Evolutionary conservation across 1,284 basidiomycete species (phyloP), one percentile per base, ranked within the genome.

Genomic region (Ceratobasidium papillatum): DNA sequence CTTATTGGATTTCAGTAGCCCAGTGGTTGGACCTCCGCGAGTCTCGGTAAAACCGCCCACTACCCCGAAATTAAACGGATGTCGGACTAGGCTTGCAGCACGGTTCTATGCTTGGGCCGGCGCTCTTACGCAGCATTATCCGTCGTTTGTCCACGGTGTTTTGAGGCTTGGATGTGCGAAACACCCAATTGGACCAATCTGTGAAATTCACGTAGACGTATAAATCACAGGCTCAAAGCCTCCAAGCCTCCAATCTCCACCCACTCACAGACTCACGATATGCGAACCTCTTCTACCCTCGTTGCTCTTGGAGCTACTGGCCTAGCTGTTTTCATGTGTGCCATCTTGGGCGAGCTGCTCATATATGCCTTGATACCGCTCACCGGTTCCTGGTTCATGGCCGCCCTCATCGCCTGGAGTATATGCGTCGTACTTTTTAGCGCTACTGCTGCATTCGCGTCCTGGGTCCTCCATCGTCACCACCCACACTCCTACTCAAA

Each of bases 381-480:
- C 38, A 47, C 32, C 25, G 66, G 34, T 2, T 19, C 34, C 11
- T 27, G 30, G 7, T 9, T 49, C 9, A 14, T 32, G 12, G 34
- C 17, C 22, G 43, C 52, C 17, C 25, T 54, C 30, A 54, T 62
- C 7, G 41, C 11, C 19, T 62, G 51, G 47, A 49, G 19, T 65
- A 34, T 65, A 65, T 65, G 63, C 65, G 65, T 25, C 19, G 19
- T 49, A 17, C 47, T 68, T 5, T 54, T 52, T 25, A 43, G 27
- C 49, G 49, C 34, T 11, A 9, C 27, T 3, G n/a, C 47, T 2
- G 7, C 30, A 12, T 32, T 19, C n/a, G n/a, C 19, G 43, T 25
- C 27, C 17, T 45, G 41, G 17, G 5, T 45, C 61, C 9, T 17
- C 8, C 14, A 14, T 5, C 38, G 38, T 41, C 38, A 41, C 38